A percentile compares a stretch with the other conserved stretches of the same genome.
These are phyloP conservation scores for Panicum virgatum DNA, from an alignment of 202 grass and related monocot species.

Conservation along the genomic window DNA sequence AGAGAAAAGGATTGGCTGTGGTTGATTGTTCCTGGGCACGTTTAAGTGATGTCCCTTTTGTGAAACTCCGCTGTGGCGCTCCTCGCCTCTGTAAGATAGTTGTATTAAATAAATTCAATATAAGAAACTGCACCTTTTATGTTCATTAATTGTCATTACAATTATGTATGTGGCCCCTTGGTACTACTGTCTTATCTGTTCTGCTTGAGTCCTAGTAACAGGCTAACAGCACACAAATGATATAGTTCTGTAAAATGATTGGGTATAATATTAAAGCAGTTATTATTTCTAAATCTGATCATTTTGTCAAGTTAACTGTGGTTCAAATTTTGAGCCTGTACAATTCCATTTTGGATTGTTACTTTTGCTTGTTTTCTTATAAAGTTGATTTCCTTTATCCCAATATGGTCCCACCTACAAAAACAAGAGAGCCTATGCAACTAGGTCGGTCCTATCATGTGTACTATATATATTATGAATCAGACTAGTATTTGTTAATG, in stretches of 20 bases:
- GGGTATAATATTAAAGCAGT: not conserved
- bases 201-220: not conserved
- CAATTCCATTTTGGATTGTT: not conserved
- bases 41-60: conserved; percentile 90
- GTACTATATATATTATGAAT: not conserved
- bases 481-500: not conserved
- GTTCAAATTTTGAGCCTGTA: not conserved
- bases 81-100: conserved; percentile 86
- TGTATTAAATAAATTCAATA: conserved; percentile 5
- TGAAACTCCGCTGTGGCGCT: conserved; percentile 90
- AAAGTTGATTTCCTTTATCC: not conserved
- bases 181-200: not conserved
- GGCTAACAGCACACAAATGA: not conserved
- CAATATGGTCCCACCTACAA: not conserved
- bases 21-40: conserved; percentile 98
- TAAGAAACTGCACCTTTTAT: not conserved
- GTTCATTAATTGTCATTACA: not conserved
- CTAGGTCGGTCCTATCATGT: not conserved
- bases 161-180: not conserved
- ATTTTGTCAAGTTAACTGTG: not conserved
- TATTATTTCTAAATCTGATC: not conserved
- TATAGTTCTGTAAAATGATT: not conserved
- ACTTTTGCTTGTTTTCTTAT: not conserved
- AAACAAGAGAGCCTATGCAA: not conserved
- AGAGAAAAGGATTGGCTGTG: conserved; percentile 90